Base-by-base conservation (phyloP, 2,329 filamentous ascomycete genomes). In the Cladosporium sp. region DNA sequence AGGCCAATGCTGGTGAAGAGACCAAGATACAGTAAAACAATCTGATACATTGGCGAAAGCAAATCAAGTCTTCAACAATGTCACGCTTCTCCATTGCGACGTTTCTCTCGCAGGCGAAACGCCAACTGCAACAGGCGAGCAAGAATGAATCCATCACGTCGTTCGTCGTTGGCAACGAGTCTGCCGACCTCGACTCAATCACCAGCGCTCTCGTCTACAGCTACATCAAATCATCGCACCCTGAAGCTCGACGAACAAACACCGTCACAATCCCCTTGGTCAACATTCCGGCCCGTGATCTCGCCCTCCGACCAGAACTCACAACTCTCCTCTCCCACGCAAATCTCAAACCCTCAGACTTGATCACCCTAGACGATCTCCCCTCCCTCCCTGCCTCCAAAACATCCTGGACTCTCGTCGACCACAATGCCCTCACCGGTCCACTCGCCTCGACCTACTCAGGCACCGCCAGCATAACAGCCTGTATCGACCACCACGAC, bases 131-230 rank as follows among this genome's bases (percentile, higher is more conserved):
- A 23, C 73, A 75, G 56, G 78, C 80, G 1, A 75, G 80, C 62
- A 71, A 76, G 33, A 75, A 76, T 28, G 75, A 76, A 52, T 74
- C 78, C 29, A 78, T 78, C 29, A 73, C 83, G 33, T 82, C 81
- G 4, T 77, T 85, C 66, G 83, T 85, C 18, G 80, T 85, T 68
- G 83, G 83, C 68, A 85, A 85, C 70, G 82, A 85, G 72, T 84
- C 82, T 61, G 83, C 82, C 91, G 91, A 95, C 71, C 88, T 95
- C 64, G 91, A 95, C 79, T 93, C 91, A 1, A 85, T 95, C 70
- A 91, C 89, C 76, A 89, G 87, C 31, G 86, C 91, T 29, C 79
- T 95, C 21, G 78, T 93, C 29, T 87, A 90, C 67, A 90, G 91
- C 65, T 95, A 93, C 77, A 80, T 94, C 44, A 86, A 87, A 69